Evolutionary conservation across 306 rosid species (phyloP), one percentile per base, ranked within the genome.

Genomic region (Arachis hypogaea): DNA sequence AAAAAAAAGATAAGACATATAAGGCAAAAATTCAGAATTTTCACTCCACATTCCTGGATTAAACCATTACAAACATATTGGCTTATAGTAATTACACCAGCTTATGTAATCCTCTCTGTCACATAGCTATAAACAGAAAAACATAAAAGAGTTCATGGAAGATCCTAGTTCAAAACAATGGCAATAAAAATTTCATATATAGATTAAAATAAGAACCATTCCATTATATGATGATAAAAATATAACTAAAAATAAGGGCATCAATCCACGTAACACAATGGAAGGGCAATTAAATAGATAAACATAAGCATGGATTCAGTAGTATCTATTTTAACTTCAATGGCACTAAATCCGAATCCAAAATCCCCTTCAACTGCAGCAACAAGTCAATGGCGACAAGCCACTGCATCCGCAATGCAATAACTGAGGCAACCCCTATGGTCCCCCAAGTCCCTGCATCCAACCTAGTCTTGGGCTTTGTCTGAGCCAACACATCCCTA

Each of bases 331-430:
- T 22, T 22, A 22, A 22, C 22, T 22, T 22, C 22, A 22, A 22
- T 22, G 22, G 22, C 22, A 22, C 22, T 22, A 22, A 22, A 22
- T 22, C 1, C 96, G 36, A 91, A 91, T 73, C 93, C 97, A 72
- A 97, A 94, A 82, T 94, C 97, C 28, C 99, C 99, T 82, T 94
- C 97, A 55, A 91, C 95, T 0, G 93, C 97, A 61, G 92, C 95
- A 0, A 94, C 96, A 40, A 94, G 94, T 58, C 99, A 86, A 47
- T 43, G 87, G 0, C 96, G 99, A 0, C 84, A 86, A 77, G 99
- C 99, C 50, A 88, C 95, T 0, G 99, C 89, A 0, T 95, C 99
- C 0, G 99, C 99, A 82, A 94, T 94, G 84, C 97, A 94, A 75
- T 94, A 94, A 63, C 98, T 97, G 36, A 94, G 83, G 59, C 99